Conservation (phyloP, 768 basidiomycete genomes). For the Grammothele lineata region DNA sequence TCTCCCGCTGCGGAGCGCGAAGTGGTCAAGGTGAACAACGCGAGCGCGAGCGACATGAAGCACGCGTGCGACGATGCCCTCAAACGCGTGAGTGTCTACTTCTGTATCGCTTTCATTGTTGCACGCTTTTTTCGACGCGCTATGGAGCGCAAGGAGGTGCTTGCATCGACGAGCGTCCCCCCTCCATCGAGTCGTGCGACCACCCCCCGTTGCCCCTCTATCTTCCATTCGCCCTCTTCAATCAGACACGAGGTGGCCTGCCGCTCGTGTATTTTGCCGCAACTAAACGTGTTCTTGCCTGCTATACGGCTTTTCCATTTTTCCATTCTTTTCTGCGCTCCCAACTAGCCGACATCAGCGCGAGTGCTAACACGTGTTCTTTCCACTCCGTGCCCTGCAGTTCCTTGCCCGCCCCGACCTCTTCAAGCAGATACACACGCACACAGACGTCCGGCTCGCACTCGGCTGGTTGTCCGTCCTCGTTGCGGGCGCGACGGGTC, state of each 20-base stretch:
- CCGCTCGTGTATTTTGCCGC: no score
- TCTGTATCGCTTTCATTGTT: constrained; percentile 18
- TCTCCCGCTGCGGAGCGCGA: constrained; percentile 26
- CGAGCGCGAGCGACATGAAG: constrained; percentile 48
- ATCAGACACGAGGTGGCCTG: no score
- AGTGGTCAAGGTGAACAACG: constrained; percentile 47
- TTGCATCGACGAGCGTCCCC: no score
- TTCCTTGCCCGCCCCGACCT: constrained; percentile 75
- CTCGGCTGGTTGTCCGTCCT: constrained; percentile 87
- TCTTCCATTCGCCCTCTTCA: no score
- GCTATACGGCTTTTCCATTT: no score
- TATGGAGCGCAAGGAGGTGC: background rate
- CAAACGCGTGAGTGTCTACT: constrained; percentile 60
- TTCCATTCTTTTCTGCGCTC: no score
- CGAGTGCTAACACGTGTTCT: background rate
- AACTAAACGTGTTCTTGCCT: no score
- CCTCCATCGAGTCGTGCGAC: no score
- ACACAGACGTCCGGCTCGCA: constrained; percentile 83
- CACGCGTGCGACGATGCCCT: constrained; percentile 76
- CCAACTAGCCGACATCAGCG: no score
- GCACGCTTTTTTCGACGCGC: background rate
- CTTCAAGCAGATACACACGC: constrained; percentile 82
- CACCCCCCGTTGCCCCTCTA: no score
- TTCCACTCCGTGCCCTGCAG: constrained; percentile 43
- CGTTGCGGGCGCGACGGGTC: constrained; percentile 73